Evolutionary conservation across 164 flowering plant genomes (phyloP), one percentile per base, ranked within the genome.

Genomic region (Annona squamosa): DNA sequence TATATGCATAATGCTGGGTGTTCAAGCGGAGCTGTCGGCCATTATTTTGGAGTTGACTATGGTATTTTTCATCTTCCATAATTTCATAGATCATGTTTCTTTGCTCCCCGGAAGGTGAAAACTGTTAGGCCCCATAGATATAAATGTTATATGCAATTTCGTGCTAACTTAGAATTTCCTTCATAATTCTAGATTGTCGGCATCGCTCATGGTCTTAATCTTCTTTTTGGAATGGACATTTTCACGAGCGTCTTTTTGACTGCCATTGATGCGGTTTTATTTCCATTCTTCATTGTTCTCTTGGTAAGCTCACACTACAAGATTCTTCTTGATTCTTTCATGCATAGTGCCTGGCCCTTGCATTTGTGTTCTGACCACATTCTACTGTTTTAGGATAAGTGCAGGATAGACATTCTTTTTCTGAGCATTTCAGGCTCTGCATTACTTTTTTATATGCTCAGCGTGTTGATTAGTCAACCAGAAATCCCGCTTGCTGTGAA

Each of bases 121-220:
- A 52, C 63, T 45, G 12, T 13, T 26, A 64, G 13, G 59, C 13
- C 9, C 13, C 59, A 9, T 10, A 52, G 6, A 13, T 37, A 10
- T 17, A 2, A n/a, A 3, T 17, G 45, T 12, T 62, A 6, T 2
- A 44, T 43, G 18, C 4, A 4, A 13, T 66, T 44, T 4, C 2
- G 67, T 12, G 2, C 68, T 82, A 61, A 78, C 45, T 18, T 52
- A 12, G 37, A 9, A 59, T 79, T 69, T 46, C 57, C 1, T 63
- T 78, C 45, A 19, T 72, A 74, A 69, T 76, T 65, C 67, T 77
- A 95, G 99, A 80, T 91, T 78, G 72, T 91, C 71, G 99, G 99
- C 65, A 84, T 89, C 68, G 94, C 98, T 41, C 91, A 87, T 84
- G 90, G 88, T 42, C 89, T 95, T 56, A 86, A 88, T 84, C 84